Conservation (phyloP, 2,329 filamentous ascomycete species). For the Tricladium varicosporioides region DNA sequence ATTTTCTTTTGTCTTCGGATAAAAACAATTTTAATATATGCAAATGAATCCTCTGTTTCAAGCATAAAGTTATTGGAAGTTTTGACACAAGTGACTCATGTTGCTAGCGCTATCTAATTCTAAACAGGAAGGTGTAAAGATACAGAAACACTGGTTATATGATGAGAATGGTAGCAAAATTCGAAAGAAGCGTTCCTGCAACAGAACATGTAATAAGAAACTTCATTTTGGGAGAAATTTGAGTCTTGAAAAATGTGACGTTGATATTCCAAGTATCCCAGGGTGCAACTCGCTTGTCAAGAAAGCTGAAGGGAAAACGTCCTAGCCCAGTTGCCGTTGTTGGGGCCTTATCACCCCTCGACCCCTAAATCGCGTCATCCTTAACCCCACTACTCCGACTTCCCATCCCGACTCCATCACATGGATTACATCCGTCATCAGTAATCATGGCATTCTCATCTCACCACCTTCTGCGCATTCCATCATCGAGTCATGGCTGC, state of each 20-base stretch:
- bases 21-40: no score
- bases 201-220: no score
- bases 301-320: background rate
- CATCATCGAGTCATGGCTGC: conserved; percentile 4
- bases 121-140: background rate
- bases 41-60: no score
- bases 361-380: background rate
- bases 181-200: no score
- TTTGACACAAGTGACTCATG: background rate
- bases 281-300: no score
- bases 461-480: conserved; percentile 1
- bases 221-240: no score
- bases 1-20: no score
- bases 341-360: background rate
- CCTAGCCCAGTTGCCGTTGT: no score
- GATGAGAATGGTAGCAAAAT: no score
- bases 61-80: no score
- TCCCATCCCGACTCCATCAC: background rate
- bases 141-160: background rate
- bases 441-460: background rate
- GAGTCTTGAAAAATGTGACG: no score
- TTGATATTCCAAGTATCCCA: no score
- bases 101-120: background rate
- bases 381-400: background rate
- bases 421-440: background rate